Evolutionary conservation across 2,329 filamentous ascomycete genomes (phyloP).

Genomic region (Colletotrichum trifolii): DNA sequence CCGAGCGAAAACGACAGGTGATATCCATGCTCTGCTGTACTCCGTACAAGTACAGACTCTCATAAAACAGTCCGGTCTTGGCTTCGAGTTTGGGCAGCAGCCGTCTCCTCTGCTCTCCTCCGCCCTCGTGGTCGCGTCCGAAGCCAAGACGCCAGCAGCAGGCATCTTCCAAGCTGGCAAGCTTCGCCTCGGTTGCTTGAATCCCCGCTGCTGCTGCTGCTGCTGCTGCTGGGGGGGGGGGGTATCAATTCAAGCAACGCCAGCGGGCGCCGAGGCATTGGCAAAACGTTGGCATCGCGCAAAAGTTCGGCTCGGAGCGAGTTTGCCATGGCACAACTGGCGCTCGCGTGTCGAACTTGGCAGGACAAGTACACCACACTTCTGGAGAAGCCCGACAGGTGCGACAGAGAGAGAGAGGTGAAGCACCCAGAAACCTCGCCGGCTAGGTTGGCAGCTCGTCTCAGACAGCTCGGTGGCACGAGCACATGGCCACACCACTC

Average conservation of each 20-base stretch:
- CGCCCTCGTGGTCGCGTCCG: slow-evolving; percentile 12
- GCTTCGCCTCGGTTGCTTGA: slow-evolving; percentile 3
- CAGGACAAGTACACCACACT: slow-evolving; percentile 4
- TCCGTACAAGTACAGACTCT: slow-evolving; percentile 15
- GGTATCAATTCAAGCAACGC: neutral
- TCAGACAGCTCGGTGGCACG: slow-evolving; percentile 14
- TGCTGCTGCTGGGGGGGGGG: slow-evolving; percentile 7
- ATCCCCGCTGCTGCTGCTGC: slow-evolving; percentile 17
- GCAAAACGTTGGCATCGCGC: neutral
- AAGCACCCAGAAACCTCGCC: neutral
- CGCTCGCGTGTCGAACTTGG: neutral
- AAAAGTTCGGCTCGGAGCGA: slow-evolving; percentile 13
- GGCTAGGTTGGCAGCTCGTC: neutral
- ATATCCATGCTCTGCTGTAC: too few species aligned
- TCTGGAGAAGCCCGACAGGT: neutral
- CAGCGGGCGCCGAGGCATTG: slow-evolving; percentile 28
- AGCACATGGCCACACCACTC: slow-evolving; percentile 14
- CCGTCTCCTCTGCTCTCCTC: neutral
- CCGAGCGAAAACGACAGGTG: slow-evolving; percentile 19
- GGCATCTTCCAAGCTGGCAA: slow-evolving; percentile 27
- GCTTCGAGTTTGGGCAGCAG: neutral
- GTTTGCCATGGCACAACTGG: slow-evolving; percentile 20
- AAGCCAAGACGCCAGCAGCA: slow-evolving; percentile 27
- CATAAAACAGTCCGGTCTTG: slow-evolving; percentile 17
- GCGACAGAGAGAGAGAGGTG: neutral